phyloP scores from a whole-genome alignment of 1,284 basidiomycete genomes.

The Trichosporon coremiiforme region DNA sequence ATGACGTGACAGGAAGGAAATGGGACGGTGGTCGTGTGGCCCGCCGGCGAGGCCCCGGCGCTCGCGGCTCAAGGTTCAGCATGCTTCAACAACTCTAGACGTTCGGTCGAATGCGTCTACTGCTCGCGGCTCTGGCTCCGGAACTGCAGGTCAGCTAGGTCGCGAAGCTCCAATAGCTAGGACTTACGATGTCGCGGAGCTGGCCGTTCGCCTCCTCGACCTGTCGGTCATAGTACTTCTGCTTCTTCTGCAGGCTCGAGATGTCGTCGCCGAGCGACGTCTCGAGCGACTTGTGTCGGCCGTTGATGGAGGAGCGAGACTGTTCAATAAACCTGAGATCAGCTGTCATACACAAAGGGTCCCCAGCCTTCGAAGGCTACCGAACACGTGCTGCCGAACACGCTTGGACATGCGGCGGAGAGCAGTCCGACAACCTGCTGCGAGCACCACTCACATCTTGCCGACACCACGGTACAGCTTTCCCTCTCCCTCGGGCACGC shows the following conservation, averaged over 20 bases:
- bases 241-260: slow-evolving; percentile 68
- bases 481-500: slow-evolving; percentile 59
- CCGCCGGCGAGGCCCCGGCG: not conserved
- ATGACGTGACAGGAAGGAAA: slow-evolving; percentile 4
- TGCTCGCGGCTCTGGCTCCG: slow-evolving; percentile 48
- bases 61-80: not conserved
- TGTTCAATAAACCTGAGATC: slow-evolving; percentile 78
- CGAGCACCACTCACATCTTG: slow-evolving; percentile 73
- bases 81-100: slow-evolving; percentile 12
- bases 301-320: slow-evolving; percentile 76
- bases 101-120: slow-evolving; percentile 15
- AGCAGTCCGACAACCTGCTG: too few species aligned
- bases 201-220: slow-evolving; percentile 84
- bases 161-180: too few species aligned
- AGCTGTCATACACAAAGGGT: slow-evolving; percentile 21
- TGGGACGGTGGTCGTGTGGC: slow-evolving; percentile 7
- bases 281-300: slow-evolving; percentile 70
- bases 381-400: not conserved
- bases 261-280: slow-evolving; percentile 81
- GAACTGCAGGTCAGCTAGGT: slow-evolving; percentile 48
- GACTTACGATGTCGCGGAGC: slow-evolving; percentile 78
- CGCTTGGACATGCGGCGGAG: too few species aligned
- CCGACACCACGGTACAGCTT: slow-evolving; percentile 87
- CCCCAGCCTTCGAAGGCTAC: not conserved
- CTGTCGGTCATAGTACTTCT: slow-evolving; percentile 87